phyloP scores from a whole-genome alignment of 1,284 basidiomycete species.

The Pseudozyma flocculosa region DNA sequence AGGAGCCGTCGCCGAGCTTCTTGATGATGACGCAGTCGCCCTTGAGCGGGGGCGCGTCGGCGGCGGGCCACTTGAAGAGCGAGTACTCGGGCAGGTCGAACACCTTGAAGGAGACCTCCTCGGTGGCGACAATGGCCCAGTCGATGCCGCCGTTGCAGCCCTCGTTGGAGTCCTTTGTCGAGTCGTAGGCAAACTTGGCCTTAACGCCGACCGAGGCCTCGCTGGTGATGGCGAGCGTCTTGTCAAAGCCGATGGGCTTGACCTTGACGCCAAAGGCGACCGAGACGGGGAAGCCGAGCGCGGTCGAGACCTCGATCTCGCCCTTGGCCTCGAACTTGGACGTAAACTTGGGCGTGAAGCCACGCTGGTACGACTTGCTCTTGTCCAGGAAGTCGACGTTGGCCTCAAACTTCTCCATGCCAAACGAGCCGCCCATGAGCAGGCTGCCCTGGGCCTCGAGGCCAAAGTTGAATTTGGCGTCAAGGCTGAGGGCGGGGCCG shows the following conservation, averaged over 20 bases:
- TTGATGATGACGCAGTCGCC: too few relatives aligned
- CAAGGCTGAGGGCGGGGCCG: not conserved
- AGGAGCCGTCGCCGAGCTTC: too few relatives aligned
- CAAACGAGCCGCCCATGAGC: not conserved
- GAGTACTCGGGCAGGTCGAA: too few relatives aligned
- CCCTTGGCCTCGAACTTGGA: not conserved
- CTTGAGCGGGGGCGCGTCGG: too few relatives aligned
- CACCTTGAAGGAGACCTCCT: not conserved
- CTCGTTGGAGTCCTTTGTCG: not conserved
- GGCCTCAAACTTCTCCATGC: not conserved
- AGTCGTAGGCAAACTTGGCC: not conserved
- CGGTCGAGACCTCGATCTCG: not conserved
- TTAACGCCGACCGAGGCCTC: not conserved
- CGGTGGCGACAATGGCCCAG: not conserved
- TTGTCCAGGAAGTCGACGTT: not conserved
- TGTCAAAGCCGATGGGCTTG: not conserved
- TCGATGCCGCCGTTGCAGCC: not conserved
- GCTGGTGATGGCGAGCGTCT: not conserved
- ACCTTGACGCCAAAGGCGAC: not conserved
- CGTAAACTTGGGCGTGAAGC: not conserved
- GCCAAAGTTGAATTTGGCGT: not conserved
- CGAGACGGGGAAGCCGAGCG: not conserved
- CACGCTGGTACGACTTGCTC: not conserved
- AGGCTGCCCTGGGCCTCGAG: not conserved
- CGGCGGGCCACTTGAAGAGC: too few relatives aligned